Evolutionary conservation across 2,329 filamentous ascomycete genomes (phyloP).

Genomic region (Sporothrix euskadiensis): DNA sequence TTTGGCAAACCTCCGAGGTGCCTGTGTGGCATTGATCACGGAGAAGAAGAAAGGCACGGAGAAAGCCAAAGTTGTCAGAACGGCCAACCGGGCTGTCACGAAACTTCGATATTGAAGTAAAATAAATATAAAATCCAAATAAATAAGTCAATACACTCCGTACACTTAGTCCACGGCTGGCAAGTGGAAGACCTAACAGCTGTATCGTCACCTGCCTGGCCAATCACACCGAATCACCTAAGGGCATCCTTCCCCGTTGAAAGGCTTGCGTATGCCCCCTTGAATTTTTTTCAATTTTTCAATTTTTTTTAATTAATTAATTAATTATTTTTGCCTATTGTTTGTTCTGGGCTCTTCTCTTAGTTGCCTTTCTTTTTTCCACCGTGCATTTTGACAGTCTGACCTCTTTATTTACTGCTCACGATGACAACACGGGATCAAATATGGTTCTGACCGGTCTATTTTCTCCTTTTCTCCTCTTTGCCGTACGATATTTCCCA

Average conservation of each 20-base stretch:
- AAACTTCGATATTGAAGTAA: neutral
- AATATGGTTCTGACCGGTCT: slow-evolving; percentile 17
- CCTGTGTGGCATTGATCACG: neutral
- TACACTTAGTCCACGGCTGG: too few relatives aligned
- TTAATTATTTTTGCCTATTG: neutral
- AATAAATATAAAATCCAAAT: neutral
- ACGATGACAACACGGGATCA: neutral
- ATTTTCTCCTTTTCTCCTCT: slow-evolving; percentile 14
- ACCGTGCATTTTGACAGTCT: neutral
- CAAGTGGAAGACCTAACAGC: neutral
- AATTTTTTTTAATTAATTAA: too few relatives aligned
- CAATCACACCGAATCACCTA: neutral
- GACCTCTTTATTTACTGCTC: neutral
- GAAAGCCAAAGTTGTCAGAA: neutral
- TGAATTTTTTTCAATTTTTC: neutral
- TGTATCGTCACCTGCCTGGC: neutral
- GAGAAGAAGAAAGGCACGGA: slow-evolving; percentile 9
- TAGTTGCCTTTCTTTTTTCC: neutral
- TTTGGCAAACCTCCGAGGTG: neutral
- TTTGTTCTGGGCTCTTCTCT: neutral
- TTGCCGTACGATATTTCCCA: neutral
- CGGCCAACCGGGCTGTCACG: neutral
- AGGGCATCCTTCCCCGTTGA: neutral
- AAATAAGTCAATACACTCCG: neutral
- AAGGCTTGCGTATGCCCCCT: slow-evolving; percentile 19